These are phyloP conservation scores for Tylopilus orsonianus DNA, from an alignment of 1,284 basidiomycete species.

Conservation along the genomic window DNA sequence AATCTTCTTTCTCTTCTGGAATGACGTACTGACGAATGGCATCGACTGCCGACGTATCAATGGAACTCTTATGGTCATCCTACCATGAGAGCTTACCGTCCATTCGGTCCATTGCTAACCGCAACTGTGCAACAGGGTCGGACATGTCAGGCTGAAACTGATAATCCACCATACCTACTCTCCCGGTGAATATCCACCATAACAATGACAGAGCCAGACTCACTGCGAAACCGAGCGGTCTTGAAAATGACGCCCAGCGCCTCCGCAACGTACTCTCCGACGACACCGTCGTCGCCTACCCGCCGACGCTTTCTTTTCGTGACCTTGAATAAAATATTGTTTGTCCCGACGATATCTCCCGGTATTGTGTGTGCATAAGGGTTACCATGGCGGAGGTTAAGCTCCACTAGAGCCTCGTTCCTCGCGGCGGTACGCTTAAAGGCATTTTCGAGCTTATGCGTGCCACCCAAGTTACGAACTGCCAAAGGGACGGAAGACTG, in stretches of 20 bases:
- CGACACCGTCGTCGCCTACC: slow-evolving; percentile 34
- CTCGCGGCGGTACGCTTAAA: slow-evolving; percentile 66
- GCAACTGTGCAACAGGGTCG: slow-evolving; percentile 69
- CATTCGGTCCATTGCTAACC: slow-evolving; percentile 71
- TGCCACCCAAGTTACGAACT: slow-evolving; percentile 67
- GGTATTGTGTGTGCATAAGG: slow-evolving; percentile 80
- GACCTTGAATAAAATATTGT: slow-evolving; percentile 80
- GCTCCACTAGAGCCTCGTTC: slow-evolving; percentile 66
- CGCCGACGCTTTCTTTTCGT: slow-evolving; percentile 64
- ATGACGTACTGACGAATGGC: slow-evolving; percentile 68
- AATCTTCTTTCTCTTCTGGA: slow-evolving; percentile 65
- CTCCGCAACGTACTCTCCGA: slow-evolving; percentile 79
- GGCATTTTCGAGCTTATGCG: slow-evolving; percentile 65
- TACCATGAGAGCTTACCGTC: slow-evolving; percentile 60
- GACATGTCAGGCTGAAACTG: slow-evolving; percentile 77
- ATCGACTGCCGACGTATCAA: slow-evolving; percentile 52
- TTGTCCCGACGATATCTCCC: slow-evolving; percentile 73
- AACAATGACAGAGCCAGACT: slow-evolving; percentile 29
- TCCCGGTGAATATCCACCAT: slow-evolving; percentile 3
- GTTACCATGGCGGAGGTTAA: slow-evolving; percentile 69
- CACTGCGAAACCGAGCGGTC: slow-evolving; percentile 88
- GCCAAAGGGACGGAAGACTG: slow-evolving; percentile 62
- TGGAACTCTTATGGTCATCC: slow-evolving; percentile 8
- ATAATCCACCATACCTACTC: slow-evolving; percentile 86
- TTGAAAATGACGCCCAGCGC: slow-evolving; percentile 76